Percentiles rank a stretch among this genome's conserved stretches.
These are phyloP conservation scores for Metschnikowia koreensis DNA, from an alignment of 805 yeast species.

Conservation along the genomic window DNA sequence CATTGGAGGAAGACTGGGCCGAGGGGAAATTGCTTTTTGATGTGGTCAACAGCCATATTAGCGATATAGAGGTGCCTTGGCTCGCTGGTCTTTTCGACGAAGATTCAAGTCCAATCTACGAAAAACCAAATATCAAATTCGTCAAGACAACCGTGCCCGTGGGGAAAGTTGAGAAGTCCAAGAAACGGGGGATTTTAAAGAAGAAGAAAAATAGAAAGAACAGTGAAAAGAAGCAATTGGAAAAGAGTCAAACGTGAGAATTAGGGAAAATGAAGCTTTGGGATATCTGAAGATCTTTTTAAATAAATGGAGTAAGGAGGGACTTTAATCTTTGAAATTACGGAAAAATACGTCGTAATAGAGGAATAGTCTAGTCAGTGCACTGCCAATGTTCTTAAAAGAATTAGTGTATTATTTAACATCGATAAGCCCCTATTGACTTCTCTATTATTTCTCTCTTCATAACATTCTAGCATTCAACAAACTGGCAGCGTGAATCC, in stretches of 20 bases:
- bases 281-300: too few species aligned
- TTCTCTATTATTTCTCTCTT: not conserved
- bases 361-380: too few species aligned
- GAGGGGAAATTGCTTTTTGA: constrained; percentile 31
- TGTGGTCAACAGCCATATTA: constrained; percentile 28
- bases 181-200: constrained; percentile 1
- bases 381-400: too few species aligned
- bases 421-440: not conserved
- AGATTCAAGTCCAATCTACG: constrained; percentile 1
- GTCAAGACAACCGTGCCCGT: constrained; percentile 15
- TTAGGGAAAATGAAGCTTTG: too few species aligned
- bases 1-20: constrained; percentile 27
- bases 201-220: constrained; percentile 5
- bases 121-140: constrained; percentile 14
- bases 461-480: constrained; percentile 13
- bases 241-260: not conserved
- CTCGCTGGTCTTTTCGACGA: constrained; percentile 30
- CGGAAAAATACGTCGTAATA: too few species aligned
- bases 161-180: constrained; percentile 1
- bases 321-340: too few species aligned
- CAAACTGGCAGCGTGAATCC: constrained; percentile 36
- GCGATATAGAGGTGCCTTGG: constrained; percentile 47
- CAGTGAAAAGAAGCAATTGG: not conserved
- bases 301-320: too few species aligned
- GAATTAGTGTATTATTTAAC: too few species aligned